A percentile compares a stretch with the other conserved stretches of the same genome.
Evolutionary conservation across 495 filamentous ascomycete genomes (phyloP).

Genomic region (Lentithecium fluviatile): DNA sequence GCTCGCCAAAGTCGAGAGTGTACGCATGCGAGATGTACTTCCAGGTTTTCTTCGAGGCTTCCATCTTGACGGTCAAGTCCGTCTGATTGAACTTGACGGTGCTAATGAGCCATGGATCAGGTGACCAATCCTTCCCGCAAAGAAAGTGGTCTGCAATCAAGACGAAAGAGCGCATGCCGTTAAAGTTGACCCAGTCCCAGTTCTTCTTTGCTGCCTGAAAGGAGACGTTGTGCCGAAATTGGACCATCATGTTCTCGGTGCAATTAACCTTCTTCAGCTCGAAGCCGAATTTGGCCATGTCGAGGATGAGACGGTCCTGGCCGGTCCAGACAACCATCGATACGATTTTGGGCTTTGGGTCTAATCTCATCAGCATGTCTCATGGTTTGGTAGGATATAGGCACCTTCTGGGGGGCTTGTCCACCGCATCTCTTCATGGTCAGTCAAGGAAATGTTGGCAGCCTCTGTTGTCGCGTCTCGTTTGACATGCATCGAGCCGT

Average conservation of each 20-base stretch:
- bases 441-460: background rate
- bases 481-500: background rate
- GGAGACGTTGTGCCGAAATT: background rate
- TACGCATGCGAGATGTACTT: background rate
- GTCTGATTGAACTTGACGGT: background rate
- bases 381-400: background rate
- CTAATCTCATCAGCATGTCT: background rate
- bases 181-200: slow-evolving; percentile 16
- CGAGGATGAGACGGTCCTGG: background rate
- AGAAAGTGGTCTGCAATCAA: slow-evolving; percentile 5
- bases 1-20: slow-evolving; percentile 6
- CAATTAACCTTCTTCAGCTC: background rate
- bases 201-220: slow-evolving; percentile 4
- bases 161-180: slow-evolving; percentile 9
- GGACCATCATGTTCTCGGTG: background rate
- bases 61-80: background rate
- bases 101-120: slow-evolving; percentile 1
- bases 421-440: background rate
- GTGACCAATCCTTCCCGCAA: slow-evolving; percentile 7
- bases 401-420: background rate
- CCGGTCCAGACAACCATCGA: background rate
- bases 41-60: slow-evolving; percentile 4
- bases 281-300: background rate
- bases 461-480: background rate
- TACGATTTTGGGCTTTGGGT: background rate